Conservation (phyloP, 768 basidiomycete genomes). For the Lactarius akahatsu region DNA sequence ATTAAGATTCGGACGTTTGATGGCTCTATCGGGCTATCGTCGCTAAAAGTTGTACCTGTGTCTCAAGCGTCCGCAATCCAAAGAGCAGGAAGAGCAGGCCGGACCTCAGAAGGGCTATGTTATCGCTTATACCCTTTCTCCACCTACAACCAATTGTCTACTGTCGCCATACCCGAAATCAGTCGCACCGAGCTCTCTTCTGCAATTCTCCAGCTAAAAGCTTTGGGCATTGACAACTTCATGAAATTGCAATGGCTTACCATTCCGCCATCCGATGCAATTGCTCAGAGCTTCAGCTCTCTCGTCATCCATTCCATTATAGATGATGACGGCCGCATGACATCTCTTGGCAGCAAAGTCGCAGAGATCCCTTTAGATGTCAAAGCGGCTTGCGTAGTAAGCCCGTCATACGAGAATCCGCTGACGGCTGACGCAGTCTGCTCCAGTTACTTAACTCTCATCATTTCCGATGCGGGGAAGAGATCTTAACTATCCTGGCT, state of each 20-base stretch:
- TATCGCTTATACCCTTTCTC: conserved; percentile 84
- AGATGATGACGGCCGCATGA: conserved; percentile 75
- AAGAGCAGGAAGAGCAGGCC: conserved; percentile 91
- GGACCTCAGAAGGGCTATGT: conserved; percentile 89
- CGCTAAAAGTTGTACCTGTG: conserved; percentile 77
- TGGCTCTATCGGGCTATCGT: conserved; percentile 79
- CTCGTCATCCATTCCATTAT: conserved; percentile 81
- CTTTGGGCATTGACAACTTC: conserved; percentile 90
- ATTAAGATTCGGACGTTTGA: conserved; percentile 85
- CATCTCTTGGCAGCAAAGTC: conserved; percentile 76
- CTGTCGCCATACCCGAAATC: conserved; percentile 84
- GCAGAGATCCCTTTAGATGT: conserved; percentile 95
- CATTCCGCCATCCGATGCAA: conserved; percentile 80
- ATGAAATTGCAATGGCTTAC: conserved; percentile 97
- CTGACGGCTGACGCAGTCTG: neutral
- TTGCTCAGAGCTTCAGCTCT: conserved; percentile 83
- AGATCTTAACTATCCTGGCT: conserved; percentile 92
- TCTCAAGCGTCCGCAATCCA: conserved; percentile 91
- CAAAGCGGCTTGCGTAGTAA: conserved; percentile 90
- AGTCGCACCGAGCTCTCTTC: conserved; percentile 88
- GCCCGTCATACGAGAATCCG: conserved; percentile 27
- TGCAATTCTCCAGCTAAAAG: conserved; percentile 91
- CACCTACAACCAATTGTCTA: conserved; percentile 57
- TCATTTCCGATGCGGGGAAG: conserved; percentile 87
- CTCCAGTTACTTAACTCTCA: conserved; percentile 80